Base-by-base conservation (phyloP, 2,329 filamentous ascomycete species). In the Phialemoniopsis sp. region DNA sequence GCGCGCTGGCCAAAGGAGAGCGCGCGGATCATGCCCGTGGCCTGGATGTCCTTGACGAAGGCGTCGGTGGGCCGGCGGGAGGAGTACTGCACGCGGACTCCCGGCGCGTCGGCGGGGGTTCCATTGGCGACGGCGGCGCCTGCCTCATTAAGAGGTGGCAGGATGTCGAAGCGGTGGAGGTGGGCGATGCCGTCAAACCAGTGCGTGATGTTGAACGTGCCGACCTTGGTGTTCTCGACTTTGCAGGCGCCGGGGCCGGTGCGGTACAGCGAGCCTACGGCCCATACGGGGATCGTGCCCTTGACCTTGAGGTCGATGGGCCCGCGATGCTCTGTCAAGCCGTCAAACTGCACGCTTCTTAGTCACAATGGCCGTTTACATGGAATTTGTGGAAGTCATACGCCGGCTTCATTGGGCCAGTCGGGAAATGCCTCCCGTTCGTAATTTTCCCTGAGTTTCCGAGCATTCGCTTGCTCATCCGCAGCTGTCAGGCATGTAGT, bases 181-280 rank as follows among this genome's bases (percentile, higher is more conserved):
- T 86, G 77, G 8, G 79, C 75, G 43, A 89, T 80, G 6, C 85
- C 85, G 55, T 90, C 87, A 48, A 90, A 90, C 86, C 86, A 90
- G 56, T 90, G 85, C 1, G 71, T 75, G 8, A 81, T 68, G 18
- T 69, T 67, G 50, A 80, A 80, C 0, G 67, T 73, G 15, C 78
- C 78, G 21, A 26, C 21, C 5, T 68, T 67, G 3, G 73, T 59
- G 1, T 76, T 78, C 21, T 78, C 67, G 3, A 87, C 61, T 21
- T 73, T 72, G 54, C 76, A 78, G 18, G 73, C 71, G 1, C 85
- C 83, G 0, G 85, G 84, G 0, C 87, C 86, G 0, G 82, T 88
- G 19, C 86, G 73, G 56, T 82, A 89, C 2, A 90, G 68, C 3
- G 74, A 68, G 2, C 87, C 87, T 3, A 82, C 78, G 4, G 77